Conservation (phyloP, 1,284 basidiomycete genomes). For the Cutaneotrichosporon sp. region DNA sequence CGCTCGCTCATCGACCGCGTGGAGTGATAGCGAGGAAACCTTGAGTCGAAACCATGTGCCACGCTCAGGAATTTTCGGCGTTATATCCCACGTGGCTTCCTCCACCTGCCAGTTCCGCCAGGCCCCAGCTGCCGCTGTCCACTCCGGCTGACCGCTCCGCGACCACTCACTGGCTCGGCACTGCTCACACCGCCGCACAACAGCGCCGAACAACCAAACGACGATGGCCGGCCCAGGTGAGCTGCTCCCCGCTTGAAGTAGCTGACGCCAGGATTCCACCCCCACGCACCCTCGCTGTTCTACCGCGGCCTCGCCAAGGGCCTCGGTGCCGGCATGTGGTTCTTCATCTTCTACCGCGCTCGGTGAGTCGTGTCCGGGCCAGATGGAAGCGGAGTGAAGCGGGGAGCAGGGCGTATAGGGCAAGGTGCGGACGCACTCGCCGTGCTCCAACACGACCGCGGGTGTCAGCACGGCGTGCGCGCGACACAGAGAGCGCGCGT, state of each 20-base stretch:
- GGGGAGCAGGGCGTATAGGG: background rate
- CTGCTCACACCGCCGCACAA: background rate
- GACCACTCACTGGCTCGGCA: background rate
- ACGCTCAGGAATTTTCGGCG: conserved; percentile 1
- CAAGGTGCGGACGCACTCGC: background rate
- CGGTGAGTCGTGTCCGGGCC: conserved; percentile 56
- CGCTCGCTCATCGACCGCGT: no score
- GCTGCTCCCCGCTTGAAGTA: background rate
- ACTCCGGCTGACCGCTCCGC: background rate
- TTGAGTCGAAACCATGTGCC: background rate
- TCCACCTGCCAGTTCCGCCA: no score
- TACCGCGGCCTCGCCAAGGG: conserved; percentile 75
- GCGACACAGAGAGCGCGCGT: no score
- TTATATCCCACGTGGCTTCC: conserved; percentile 1
- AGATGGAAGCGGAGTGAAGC: background rate
- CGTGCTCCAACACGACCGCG: no score
- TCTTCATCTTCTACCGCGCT: conserved; percentile 93
- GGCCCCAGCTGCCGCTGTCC: background rate
- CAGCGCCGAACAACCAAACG: background rate
- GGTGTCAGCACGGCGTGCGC: no score
- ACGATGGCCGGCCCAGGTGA: conserved; percentile 35
- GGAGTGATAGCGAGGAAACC: background rate
- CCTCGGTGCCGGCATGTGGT: conserved; percentile 90
- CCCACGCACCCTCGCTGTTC: conserved; percentile 70
- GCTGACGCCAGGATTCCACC: conserved; percentile 63